Base-by-base conservation (phyloP, 2,329 filamentous ascomycete genomes). In the Aspergillus tamarii region DNA sequence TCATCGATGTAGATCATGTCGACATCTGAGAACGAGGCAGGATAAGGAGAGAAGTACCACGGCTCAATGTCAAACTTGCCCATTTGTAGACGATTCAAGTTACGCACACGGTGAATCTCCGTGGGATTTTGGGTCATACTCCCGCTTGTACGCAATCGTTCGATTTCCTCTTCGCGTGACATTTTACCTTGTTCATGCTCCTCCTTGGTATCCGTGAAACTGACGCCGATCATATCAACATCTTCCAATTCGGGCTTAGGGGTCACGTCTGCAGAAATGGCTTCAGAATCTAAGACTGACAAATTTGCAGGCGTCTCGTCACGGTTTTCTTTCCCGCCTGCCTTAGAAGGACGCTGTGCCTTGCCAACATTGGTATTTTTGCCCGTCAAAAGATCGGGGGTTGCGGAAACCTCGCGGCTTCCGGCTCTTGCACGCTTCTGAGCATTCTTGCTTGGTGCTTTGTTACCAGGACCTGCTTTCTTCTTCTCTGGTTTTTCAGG, bases 111-210 rank as follows among this genome's bases (percentile, higher is more conserved):
- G 28, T 94, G 94, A 65, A 99, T 93, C 75, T 99, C 96, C 14
- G 94, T 93, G 62, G 96, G 95, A 69, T 98, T 98, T 76, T 99
- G 96, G 12, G 96, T 99, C 95, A 99, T 98, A 65, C 93, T 97
- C 36, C 95, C 96, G 28, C 92, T 92, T 4, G 93, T 97, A 46
- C 95, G 89, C 11, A 99, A 85, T 76, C 97, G 97, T 77, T 99
- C 95, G 62, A 98, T 97, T 77, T 99, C 95, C 68, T 96, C 92
- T 76, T 96, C 92, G 57, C 67, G 90, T 89, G 78, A 84, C 73
- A 86, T 87, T 30, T 77, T 73, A 39, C 73, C 76, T 4, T 69
- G 71, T 60, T 81, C 78, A 61, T 81, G 76, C 52, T 78, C 67
- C 1, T 70, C 69, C 32, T 74, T 32, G 19, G 48, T 52, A 4